A percentile compares a stretch with the other conserved stretches of the same genome.
These are phyloP conservation scores for Fermentozyma sake DNA, from an alignment of 1,139 yeast genomes.

Conservation along the genomic window DNA sequence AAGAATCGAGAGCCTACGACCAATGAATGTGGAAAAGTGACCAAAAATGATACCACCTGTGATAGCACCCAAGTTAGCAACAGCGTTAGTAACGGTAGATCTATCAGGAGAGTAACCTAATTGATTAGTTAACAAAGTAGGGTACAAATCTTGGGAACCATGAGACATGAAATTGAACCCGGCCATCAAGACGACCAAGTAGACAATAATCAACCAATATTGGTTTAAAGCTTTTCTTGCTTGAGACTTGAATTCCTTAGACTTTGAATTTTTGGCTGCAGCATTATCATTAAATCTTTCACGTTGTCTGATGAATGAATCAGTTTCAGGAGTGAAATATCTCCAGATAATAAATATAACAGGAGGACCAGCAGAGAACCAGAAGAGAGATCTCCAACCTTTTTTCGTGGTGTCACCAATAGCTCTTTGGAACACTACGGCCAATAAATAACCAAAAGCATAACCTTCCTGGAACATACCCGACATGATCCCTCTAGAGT, in stretches of 20 bases:
- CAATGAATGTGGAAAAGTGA: conserved; percentile 54
- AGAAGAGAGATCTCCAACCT: conserved; percentile 39
- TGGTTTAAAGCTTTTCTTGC: conserved; percentile 26
- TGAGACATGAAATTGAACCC: conserved; percentile 58
- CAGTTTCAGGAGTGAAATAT: conserved; percentile 34
- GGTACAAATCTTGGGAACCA: conserved; percentile 72
- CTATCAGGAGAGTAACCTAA: conserved; percentile 46
- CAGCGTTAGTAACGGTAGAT: conserved; percentile 62
- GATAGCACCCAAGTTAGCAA: conserved; percentile 69
- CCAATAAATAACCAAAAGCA: conserved; percentile 41
- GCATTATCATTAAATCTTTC: conserved; percentile 16
- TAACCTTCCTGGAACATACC: conserved; percentile 43
- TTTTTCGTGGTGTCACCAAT: conserved; percentile 28
- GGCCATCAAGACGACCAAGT: conserved; percentile 36
- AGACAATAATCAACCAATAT: conserved; percentile 38
- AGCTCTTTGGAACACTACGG: conserved; percentile 40
- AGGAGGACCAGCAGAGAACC: conserved; percentile 43
- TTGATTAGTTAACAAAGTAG: conserved; percentile 57
- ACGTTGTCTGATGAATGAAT: conserved; percentile 25
- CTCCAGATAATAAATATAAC: conserved; percentile 36
- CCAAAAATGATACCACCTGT: conserved; percentile 62
- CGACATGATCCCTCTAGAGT: conserved; percentile 36
- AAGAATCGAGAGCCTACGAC: conserved; percentile 50
- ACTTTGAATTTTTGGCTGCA: conserved; percentile 9
- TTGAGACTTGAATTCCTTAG: conserved; percentile 13